Conservation (phyloP, 805 yeast genomes). For the Metschnikowia peoriensis region DNA sequence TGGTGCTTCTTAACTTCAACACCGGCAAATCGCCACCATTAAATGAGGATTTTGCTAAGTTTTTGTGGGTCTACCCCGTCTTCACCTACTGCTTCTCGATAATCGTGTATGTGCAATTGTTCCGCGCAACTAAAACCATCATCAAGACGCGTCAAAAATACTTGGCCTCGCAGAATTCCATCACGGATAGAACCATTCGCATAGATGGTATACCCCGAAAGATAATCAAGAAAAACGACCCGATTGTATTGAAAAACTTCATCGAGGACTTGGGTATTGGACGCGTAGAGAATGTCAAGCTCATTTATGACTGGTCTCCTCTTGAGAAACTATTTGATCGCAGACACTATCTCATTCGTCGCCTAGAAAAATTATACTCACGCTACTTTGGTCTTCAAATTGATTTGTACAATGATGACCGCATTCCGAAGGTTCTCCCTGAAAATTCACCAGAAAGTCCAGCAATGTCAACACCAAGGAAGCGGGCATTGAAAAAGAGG, state of each 20-base stretch:
- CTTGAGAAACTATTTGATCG: slow-evolving; percentile 37
- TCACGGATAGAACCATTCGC: slow-evolving; percentile 58
- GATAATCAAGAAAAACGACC: slow-evolving; percentile 37
- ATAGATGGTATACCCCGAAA: slow-evolving; percentile 53
- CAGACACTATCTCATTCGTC: slow-evolving; percentile 29
- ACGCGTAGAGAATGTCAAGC: slow-evolving; percentile 47
- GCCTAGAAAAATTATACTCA: slow-evolving; percentile 44
- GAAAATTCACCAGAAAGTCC: slow-evolving; percentile 12
- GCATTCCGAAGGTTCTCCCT: slow-evolving; percentile 34
- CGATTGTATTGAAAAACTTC: slow-evolving; percentile 43
- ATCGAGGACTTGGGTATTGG: slow-evolving; percentile 58
- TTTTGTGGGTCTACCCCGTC: slow-evolving; percentile 51
- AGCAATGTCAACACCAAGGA: slow-evolving; percentile 9
- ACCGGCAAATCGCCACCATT: slow-evolving; percentile 23
- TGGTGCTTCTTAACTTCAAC: slow-evolving; percentile 7
- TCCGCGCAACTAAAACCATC: slow-evolving; percentile 47
- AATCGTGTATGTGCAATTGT: slow-evolving; percentile 45
- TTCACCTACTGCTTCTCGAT: slow-evolving; percentile 56
- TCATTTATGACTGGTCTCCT: slow-evolving; percentile 46
- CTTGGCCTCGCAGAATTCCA: slow-evolving; percentile 56
- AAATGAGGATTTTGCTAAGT: slow-evolving; percentile 39
- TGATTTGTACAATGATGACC: slow-evolving; percentile 34
- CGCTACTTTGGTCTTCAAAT: slow-evolving; percentile 42
- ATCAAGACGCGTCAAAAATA: slow-evolving; percentile 54
- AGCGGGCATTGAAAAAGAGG: slow-evolving; percentile 22